Evolutionary conservation across 2,329 filamentous ascomycete species (phyloP), one percentile per base, ranked within the genome.

Genomic region (Xylaria sp.): DNA sequence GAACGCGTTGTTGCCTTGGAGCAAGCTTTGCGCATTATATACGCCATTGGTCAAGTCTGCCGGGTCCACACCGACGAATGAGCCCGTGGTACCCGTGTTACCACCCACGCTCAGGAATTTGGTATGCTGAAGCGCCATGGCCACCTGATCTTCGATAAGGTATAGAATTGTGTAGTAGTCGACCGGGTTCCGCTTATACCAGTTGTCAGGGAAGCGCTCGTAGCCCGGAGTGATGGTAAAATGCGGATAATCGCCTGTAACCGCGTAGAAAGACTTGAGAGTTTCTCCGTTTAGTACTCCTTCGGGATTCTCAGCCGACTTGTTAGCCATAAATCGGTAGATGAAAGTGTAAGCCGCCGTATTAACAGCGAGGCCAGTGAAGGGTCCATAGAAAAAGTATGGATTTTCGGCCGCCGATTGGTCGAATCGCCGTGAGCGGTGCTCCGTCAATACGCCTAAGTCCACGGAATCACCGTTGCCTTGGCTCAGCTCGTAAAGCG

Each of bases 261-360:
- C 36, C 31, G 66, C 61, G 60, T 56, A 68, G 33, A 68, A 68
- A 3, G 55, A 65, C 57, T 68, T 68, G 10, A 68, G 62, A 12
- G 61, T 65, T 31, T 68, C 66, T 20, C 61, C 55, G 41, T 65
- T 33, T 13, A 68, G 41, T 9, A 60, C 18, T 1, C 66, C 66
- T 33, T 55, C 43, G 3, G 66, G 55, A 28, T 68, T 59, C 23
- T 64, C 61, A 18, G 61, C 66, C 13, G 66, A 60, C 33, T 68
- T 68, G 13, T 68, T 68, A n/a, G 55, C 66, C 66, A 68, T 64
- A 28, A 68, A 64, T 13, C 66, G 61, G 46, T 68, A 68, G 10
- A 68, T 64, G 55, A 68, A 68, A 2, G 48, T 64, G 39, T 68
- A 64, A 10, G 61, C 55, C 2, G 61, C 61, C 18, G 54, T 7